phyloP scores from a whole-genome alignment of 208 protist genomes.

The Leishmania gerbilli region DNA sequence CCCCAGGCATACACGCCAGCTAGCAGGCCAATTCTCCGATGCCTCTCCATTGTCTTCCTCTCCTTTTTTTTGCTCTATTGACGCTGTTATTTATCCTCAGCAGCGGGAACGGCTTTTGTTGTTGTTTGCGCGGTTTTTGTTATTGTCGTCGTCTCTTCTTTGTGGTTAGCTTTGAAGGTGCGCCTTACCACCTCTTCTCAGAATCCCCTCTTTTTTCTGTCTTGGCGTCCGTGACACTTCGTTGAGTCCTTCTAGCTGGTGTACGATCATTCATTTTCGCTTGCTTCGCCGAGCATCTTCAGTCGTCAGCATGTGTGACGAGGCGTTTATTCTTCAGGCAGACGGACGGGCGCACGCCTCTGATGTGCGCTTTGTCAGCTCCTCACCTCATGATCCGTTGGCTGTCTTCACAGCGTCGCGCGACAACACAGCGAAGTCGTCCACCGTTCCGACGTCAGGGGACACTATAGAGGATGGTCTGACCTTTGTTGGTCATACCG shows the following conservation, averaged over 20 bases:
- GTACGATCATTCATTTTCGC: neutral
- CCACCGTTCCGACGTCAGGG: constrained; percentile 21
- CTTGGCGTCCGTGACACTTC: neutral
- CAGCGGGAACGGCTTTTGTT: neutral
- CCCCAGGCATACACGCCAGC: neutral
- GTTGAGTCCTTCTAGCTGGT: neutral
- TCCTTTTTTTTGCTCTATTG: neutral
- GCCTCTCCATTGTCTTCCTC: neutral
- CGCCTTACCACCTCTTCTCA: neutral
- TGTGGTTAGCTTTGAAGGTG: neutral
- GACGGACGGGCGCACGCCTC: constrained; percentile 54
- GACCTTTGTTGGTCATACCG: constrained; percentile 62
- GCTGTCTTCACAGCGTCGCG: constrained; percentile 55
- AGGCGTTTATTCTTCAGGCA: constrained; percentile 54
- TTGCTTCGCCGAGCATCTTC: neutral
- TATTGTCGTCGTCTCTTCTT: neutral
- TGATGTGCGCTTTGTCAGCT: constrained; percentile 63
- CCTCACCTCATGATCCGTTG: constrained; percentile 3
- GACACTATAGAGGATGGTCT: constrained; percentile 17
- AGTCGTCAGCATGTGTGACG: neutral
- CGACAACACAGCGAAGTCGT: constrained; percentile 53
- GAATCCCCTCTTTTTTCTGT: neutral
- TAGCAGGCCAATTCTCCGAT: neutral
- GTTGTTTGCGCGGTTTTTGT: neutral
- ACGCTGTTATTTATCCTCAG: neutral